Conservation (phyloP, 345 rosid species). For the Linum trigynum region DNA sequence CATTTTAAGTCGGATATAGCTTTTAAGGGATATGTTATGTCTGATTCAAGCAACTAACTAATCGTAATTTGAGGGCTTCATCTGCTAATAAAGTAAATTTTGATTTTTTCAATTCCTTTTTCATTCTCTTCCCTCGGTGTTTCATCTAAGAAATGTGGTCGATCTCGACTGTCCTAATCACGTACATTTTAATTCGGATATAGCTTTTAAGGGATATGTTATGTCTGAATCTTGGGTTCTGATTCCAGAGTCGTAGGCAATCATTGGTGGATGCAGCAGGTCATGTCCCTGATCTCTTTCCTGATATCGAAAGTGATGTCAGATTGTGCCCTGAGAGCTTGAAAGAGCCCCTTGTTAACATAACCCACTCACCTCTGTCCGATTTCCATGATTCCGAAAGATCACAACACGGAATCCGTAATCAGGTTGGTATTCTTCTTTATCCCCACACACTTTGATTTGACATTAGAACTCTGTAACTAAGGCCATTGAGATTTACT, state of each 20-base stretch:
- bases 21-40: too few species aligned
- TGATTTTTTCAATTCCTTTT: neutral
- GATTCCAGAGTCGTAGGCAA: conserved; percentile 35
- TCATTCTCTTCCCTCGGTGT: neutral
- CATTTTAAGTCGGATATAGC: too few species aligned
- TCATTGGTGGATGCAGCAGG: conserved; percentile 21
- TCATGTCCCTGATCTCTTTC: conserved; percentile 21
- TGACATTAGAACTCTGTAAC: too few species aligned
- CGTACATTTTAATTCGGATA: too few species aligned
- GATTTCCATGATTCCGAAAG: conserved; percentile 73
- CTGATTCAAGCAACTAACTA: neutral
- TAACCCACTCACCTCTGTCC: conserved; percentile 54
- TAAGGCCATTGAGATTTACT: too few species aligned
- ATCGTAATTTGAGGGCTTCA: neutral
- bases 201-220: neutral
- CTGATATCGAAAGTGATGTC: conserved; percentile 38
- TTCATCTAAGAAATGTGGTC: neutral
- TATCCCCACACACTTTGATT: neutral
- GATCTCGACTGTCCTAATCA: neutral
- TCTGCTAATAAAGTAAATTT: neutral
- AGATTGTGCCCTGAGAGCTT: conserved; percentile 38
- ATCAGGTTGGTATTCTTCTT: conserved; percentile 40
- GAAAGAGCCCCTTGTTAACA: conserved; percentile 37
- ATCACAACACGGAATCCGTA: conserved; percentile 37
- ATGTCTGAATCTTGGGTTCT: conserved; percentile 5